These are phyloP conservation scores for Gracilaria caudata DNA, from an alignment of 23 red algal genomes.

Conservation along the genomic window DNA sequence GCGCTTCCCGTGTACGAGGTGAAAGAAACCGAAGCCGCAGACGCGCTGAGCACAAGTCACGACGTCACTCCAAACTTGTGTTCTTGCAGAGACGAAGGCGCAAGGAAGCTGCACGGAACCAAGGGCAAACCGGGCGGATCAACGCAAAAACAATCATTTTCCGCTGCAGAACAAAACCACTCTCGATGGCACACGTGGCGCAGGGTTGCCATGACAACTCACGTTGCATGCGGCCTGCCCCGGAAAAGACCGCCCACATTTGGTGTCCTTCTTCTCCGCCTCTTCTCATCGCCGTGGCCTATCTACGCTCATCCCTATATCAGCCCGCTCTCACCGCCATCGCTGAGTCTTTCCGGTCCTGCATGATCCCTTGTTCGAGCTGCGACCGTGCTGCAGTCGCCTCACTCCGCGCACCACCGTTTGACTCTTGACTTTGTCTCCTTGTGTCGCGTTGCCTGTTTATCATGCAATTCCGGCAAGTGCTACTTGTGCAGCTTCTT, in stretches of 20 bases:
- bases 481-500: not conserved
- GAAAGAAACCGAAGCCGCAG: too few species aligned
- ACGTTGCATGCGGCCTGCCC: not conserved
- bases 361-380: constrained; percentile 1
- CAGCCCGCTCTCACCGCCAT: not conserved
- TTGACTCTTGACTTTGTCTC: not conserved
- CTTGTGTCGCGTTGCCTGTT: not conserved
- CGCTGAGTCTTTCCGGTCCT: not conserved
- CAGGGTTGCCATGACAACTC: not conserved
- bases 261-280: not conserved
- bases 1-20: not conserved
- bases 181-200: not conserved
- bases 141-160: constrained; percentile 18
- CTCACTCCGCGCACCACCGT: not conserved
- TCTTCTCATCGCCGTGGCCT: not conserved
- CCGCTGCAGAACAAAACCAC: not conserved
- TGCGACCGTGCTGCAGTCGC: constrained; percentile 13
- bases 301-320: not conserved
- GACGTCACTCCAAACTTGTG: too few species aligned
- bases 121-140: not conserved
- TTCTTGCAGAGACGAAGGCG: too few species aligned
- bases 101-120: too few species aligned
- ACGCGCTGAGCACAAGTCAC: too few species aligned
- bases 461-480: not conserved
- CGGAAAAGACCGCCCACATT: not conserved